phyloP scores from a whole-genome alignment of 2,329 filamentous ascomycete species.

The Colletotrichum liriopes region DNA sequence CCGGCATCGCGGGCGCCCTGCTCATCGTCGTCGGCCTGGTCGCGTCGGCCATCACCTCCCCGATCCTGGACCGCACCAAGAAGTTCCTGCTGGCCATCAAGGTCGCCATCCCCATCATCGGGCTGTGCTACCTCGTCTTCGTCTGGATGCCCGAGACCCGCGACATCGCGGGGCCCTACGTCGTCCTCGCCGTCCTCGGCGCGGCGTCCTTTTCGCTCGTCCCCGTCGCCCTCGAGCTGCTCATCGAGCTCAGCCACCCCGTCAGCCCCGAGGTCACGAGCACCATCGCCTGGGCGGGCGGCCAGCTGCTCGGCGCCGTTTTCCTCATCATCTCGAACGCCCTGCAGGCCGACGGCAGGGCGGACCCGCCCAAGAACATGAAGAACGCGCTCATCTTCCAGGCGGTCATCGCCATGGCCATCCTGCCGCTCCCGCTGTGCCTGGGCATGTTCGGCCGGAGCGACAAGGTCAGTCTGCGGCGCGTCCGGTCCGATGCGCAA shows the following conservation, averaged over 20 bases:
- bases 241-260: conserved; percentile 90
- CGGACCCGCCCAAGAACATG: conserved; percentile 80
- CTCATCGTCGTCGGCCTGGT: conserved; percentile 92
- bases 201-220: conserved; percentile 85
- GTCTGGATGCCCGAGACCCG: conserved; percentile 79
- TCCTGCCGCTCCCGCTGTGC: conserved; percentile 77
- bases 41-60: conserved; percentile 81
- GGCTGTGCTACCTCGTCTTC: conserved; percentile 80
- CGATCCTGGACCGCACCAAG: conserved; percentile 89
- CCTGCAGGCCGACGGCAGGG: conserved; percentile 70
- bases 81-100: conserved; percentile 82
- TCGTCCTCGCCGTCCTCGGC: conserved; percentile 83
- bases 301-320: conserved; percentile 86
- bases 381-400: conserved; percentile 83
- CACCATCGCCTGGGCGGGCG: conserved; percentile 87
- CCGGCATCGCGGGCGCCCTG: conserved; percentile 90
- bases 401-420: conserved; percentile 77
- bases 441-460: conserved; percentile 79
- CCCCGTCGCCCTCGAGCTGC: conserved; percentile 87
- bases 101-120: conserved; percentile 81
- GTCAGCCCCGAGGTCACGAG: conserved; percentile 88
- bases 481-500: conserved; percentile 61
- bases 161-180: conserved; percentile 77
- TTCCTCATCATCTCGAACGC: conserved; percentile 90
- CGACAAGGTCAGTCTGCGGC: conserved; percentile 66